A percentile compares a stretch with the other conserved stretches of the same genome.
These are phyloP conservation scores for Spencermartinsiella europaea DNA, from an alignment of 805 yeast genomes.

Conservation along the genomic window DNA sequence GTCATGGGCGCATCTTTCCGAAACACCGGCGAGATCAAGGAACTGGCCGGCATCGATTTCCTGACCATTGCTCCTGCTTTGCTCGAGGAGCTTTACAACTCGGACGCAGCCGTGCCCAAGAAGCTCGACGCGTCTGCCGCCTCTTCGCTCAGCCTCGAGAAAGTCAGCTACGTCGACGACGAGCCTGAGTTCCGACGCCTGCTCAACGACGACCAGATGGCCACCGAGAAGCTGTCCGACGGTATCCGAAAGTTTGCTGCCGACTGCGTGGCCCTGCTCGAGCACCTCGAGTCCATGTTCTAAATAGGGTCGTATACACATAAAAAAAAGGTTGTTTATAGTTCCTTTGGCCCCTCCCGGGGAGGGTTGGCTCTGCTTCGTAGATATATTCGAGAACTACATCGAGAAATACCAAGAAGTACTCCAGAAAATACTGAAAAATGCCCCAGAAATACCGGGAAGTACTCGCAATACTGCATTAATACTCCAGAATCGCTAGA, in stretches of 20 bases:
- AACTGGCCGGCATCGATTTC: constrained; percentile 95
- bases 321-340: no score
- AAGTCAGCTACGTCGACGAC: constrained; percentile 77
- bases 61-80: constrained; percentile 91
- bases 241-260: constrained; percentile 97
- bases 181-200: constrained; percentile 87
- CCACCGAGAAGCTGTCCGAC: constrained; percentile 93
- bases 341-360: no score
- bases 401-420: no score
- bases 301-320: constrained; percentile 6
- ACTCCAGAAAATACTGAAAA: no score
- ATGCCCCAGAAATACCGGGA: no score
- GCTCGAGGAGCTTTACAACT: constrained; percentile 80
- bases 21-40: constrained; percentile 91
- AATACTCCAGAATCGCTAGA: no score
- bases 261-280: constrained; percentile 76
- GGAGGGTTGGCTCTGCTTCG: no score
- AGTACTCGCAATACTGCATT: no score
- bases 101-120: constrained; percentile 74
- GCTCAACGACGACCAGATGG: constrained; percentile 96
- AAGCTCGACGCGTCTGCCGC: constrained; percentile 69
- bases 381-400: no score
- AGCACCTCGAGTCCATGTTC: constrained; percentile 21
- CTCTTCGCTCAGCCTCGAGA: constrained; percentile 46
- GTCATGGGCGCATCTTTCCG: constrained; percentile 99